A percentile compares a stretch with the other conserved stretches of the same genome.
Conservation (phyloP, 306 rosid species). For the Trifolium dubium region DNA sequence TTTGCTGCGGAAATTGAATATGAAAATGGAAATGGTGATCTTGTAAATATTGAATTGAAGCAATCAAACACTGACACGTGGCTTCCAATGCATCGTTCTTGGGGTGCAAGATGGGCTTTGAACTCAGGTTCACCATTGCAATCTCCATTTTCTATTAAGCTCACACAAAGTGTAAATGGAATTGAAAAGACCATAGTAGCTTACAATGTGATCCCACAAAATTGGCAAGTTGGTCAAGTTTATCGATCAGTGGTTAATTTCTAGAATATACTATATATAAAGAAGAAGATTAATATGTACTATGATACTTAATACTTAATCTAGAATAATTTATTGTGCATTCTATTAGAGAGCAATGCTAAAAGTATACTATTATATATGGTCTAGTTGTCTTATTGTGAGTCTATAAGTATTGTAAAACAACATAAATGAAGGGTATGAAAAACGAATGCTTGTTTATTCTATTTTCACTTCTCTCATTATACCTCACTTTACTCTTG, state of each 20-base stretch:
- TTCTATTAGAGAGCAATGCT: too few species aligned
- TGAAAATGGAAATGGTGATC: conserved; percentile 59
- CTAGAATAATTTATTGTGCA: too few species aligned
- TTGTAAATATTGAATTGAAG: conserved; percentile 47
- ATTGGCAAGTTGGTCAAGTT: conserved; percentile 57
- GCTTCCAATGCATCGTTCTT: conserved; percentile 60
- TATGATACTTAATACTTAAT: too few species aligned
- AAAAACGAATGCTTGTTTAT: too few species aligned
- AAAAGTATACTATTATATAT: too few species aligned
- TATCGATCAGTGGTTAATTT: conserved; percentile 60
- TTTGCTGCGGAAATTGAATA: conserved; percentile 57
- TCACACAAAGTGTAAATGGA: conserved; percentile 39
- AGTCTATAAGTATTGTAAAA: too few species aligned
- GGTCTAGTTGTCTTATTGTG: too few species aligned
- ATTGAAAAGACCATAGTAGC: conserved; percentile 37
- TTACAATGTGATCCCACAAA: conserved; percentile 51
- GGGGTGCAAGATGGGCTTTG: conserved; percentile 77
- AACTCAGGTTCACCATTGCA: conserved; percentile 30
- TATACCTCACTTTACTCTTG: too few species aligned
- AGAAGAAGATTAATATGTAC: too few species aligned
- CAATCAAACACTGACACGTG: conserved; percentile 45
- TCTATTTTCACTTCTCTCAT: too few species aligned
- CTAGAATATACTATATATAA: too few species aligned
- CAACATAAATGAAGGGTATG: too few species aligned
- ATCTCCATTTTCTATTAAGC: conserved; percentile 60